Evolutionary conservation across 805 yeast genomes (phyloP), one percentile per base, ranked within the genome.

Genomic region (Candida nanaspora): DNA sequence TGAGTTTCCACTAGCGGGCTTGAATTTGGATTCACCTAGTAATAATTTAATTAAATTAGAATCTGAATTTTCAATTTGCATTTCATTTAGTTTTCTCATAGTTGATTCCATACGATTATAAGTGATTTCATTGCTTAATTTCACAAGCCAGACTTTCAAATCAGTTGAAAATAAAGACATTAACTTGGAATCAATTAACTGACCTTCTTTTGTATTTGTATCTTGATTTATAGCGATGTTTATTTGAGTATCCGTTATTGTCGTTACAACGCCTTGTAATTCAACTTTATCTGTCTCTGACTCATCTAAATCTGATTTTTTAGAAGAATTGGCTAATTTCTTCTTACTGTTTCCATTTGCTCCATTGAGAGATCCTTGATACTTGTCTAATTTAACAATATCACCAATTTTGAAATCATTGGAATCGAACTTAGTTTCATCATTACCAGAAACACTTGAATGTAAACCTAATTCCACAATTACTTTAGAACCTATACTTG

Each of bases 61-160:
- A 0, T 66, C 48, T 2, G 62, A 49, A 11, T 63, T 60, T 9
- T 63, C 61, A 16, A 36, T 22, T 13, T 50, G 45, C 39, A 79
- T 47, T 43, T 78, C 85, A 10, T 66, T 62, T 26, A 87, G 62
- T 48, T 80, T 82, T 25, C 80, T 69, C 78, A 87, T 67, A 1
- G 93, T 78, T 11, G 82, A 77, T 40, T 78, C 77, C 95, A 88
- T 86, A 46, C 94, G 58, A 51, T 80, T 80, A 55, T 82, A 81
- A 0, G 93, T 82, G 21, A 82, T 67, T 14, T 84, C 80, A 58
- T 85, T 83, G 26, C 77, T 69, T 25, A 82, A 59, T 51, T 82
- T 77, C 13, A 78, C 81, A 1, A 89, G 52, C 85, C 91, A 85
- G 39, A 82, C 57, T 39, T 82, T 68, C 3, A 52, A 52, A 34